Evolutionary conservation across 805 yeast species (phyloP).

Genomic region (Barnettozyma botsteinii): DNA sequence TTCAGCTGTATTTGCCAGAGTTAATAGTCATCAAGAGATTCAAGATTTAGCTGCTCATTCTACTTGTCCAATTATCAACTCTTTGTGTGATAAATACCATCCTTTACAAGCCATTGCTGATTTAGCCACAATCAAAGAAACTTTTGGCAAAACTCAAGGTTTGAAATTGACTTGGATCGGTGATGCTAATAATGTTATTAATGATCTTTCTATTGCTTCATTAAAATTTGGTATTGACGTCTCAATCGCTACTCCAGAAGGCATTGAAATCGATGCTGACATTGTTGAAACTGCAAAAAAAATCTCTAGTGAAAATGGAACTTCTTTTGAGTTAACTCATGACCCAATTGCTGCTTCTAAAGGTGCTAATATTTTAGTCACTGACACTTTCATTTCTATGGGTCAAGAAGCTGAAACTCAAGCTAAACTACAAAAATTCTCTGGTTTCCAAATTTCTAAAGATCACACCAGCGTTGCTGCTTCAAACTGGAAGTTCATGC

Average conservation of each 20-base stretch:
- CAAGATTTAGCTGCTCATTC: constrained; percentile 72
- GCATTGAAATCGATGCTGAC: constrained; percentile 52
- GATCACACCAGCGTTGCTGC: constrained; percentile 55
- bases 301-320: constrained; percentile 46
- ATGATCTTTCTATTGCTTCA: constrained; percentile 87
- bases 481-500: constrained; percentile 90
- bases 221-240: constrained; percentile 80
- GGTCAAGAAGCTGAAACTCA: constrained; percentile 85
- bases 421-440: constrained; percentile 70
- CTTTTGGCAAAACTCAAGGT: constrained; percentile 50
- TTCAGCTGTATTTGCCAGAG: constrained; percentile 96
- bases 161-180: constrained; percentile 93
- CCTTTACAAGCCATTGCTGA: constrained; percentile 96
- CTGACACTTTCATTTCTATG: constrained; percentile 98
- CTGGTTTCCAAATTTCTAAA: constrained; percentile 77
- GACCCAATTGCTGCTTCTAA: constrained; percentile 72
- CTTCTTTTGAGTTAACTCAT: constrained; percentile 52
- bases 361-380: constrained; percentile 76
- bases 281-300: constrained; percentile 50
- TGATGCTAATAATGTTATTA: constrained; percentile 92
- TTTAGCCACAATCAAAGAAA: constrained; percentile 76
- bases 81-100: constrained; percentile 88
- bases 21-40: constrained; percentile 78
- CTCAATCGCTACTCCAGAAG: constrained; percentile 77
- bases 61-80: constrained; percentile 85